Percentiles rank a stretch among this genome's conserved stretches.
phyloP scores from a whole-genome alignment of 2,329 filamentous ascomycete species.

The Penicillium freii region DNA sequence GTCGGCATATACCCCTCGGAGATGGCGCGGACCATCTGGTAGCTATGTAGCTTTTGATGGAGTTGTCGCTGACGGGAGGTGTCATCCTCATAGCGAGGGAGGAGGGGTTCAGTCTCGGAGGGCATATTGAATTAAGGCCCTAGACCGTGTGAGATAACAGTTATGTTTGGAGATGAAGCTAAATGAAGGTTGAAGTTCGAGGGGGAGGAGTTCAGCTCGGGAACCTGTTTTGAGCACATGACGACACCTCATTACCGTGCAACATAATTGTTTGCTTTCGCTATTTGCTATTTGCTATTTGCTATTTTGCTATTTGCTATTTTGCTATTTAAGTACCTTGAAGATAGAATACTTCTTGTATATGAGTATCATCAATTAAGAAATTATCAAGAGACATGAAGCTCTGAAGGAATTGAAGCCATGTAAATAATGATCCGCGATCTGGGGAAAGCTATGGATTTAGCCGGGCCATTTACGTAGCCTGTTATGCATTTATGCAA shows the following conservation, averaged over 20 bases:
- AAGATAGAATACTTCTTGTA: background rate
- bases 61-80: slow-evolving; percentile 73
- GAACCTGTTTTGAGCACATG: slow-evolving; percentile 15
- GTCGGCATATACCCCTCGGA: slow-evolving; percentile 87
- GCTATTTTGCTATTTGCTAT: background rate
- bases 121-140: slow-evolving; percentile 28
- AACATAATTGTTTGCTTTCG: background rate
- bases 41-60: slow-evolving; percentile 87
- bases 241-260: slow-evolving; percentile 8
- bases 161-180: background rate
- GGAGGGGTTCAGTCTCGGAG: slow-evolving; percentile 71
- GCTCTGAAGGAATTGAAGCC: background rate
- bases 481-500: background rate
- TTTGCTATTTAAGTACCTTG: no score
- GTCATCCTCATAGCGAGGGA: slow-evolving; percentile 73
- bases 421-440: background rate
- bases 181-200: background rate
- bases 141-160: background rate
- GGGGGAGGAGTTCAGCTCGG: background rate
- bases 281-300: background rate
- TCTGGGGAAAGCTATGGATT: slow-evolving; percentile 11
- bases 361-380: no score
- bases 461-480: background rate
- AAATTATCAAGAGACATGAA: background rate
- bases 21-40: slow-evolving; percentile 84